Percentiles rank a stretch among this genome's conserved stretches.
phyloP scores from a whole-genome alignment of 1,139 yeast species.

The Yamadazyma aaseri region DNA sequence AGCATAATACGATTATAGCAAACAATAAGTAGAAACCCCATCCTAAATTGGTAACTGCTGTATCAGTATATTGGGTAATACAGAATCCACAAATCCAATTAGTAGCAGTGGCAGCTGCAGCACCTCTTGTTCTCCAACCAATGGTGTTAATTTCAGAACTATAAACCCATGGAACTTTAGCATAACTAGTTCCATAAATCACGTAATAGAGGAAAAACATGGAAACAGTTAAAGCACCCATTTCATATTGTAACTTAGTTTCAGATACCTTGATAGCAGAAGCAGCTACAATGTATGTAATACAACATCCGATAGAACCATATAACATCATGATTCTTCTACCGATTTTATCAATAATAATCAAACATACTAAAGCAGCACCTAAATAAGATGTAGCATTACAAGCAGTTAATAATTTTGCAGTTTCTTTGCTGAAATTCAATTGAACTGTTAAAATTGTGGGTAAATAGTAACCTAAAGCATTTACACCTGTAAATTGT shows the following conservation, averaged over 20 bases:
- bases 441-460: slow-evolving; percentile 31
- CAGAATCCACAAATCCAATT: slow-evolving; percentile 47
- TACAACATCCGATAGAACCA: slow-evolving; percentile 45
- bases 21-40: slow-evolving; percentile 23
- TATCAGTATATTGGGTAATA: slow-evolving; percentile 50
- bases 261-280: slow-evolving; percentile 30
- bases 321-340: slow-evolving; percentile 54
- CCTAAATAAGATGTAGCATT: slow-evolving; percentile 55
- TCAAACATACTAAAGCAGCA: slow-evolving; percentile 55
- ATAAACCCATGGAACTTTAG: slow-evolving; percentile 46
- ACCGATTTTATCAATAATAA: slow-evolving; percentile 55
- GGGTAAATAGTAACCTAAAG: slow-evolving; percentile 39
- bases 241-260: slow-evolving; percentile 22
- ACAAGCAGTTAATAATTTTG: slow-evolving; percentile 52
- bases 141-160: slow-evolving; percentile 55
- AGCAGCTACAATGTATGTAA: slow-evolving; percentile 38
- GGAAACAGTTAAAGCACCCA: slow-evolving; percentile 49
- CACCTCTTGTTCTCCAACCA: slow-evolving; percentile 50
- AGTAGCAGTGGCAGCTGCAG: slow-evolving; percentile 47
- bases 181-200: slow-evolving; percentile 26
- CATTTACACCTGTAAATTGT: slow-evolving; percentile 42
- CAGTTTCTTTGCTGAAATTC: slow-evolving; percentile 23
- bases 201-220: slow-evolving; percentile 41
- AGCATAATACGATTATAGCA: slow-evolving; percentile 15
- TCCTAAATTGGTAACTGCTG: slow-evolving; percentile 37